phyloP scores from a whole-genome alignment of 2,329 filamentous ascomycete species.

The Beauveria asiatica region DNA sequence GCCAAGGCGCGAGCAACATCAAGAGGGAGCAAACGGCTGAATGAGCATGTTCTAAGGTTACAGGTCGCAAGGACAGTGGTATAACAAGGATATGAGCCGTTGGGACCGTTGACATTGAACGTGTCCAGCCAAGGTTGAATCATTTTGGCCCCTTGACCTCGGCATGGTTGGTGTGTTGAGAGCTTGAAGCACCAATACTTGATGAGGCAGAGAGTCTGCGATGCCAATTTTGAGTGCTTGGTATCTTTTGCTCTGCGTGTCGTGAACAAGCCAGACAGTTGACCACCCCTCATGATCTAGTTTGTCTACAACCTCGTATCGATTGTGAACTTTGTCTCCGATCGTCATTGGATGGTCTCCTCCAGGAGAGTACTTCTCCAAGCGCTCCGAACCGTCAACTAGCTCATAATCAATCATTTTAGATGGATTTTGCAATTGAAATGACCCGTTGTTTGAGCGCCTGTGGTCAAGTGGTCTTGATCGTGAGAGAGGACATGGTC shows the following conservation, averaged over 20 bases:
- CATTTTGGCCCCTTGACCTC: not conserved
- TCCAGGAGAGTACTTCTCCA: not conserved
- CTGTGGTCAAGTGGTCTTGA: too few relatives aligned
- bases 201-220: conserved; percentile 1
- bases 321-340: conserved; percentile 1
- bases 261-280: conserved; percentile 12
- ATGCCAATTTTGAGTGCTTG: conserved; percentile 10
- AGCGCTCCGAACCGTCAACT: not conserved
- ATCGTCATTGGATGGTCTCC: conserved; percentile 10
- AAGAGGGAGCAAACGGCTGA: not conserved
- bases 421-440: too few relatives aligned
- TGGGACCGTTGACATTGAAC: not conserved
- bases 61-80: not conserved
- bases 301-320: conserved; percentile 13
- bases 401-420: too few relatives aligned
- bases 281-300: conserved; percentile 10
- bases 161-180: not conserved
- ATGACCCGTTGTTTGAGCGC: too few relatives aligned
- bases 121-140: conserved; percentile 1
- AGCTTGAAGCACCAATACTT: not conserved
- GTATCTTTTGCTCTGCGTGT: not conserved
- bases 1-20: conserved; percentile 5
- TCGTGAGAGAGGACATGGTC: too few relatives aligned
- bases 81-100: not conserved
- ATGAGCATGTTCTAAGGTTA: not conserved